Base-by-base conservation (phyloP, 169 alveolate genomes). In the Eimeria acervulina region DNA sequence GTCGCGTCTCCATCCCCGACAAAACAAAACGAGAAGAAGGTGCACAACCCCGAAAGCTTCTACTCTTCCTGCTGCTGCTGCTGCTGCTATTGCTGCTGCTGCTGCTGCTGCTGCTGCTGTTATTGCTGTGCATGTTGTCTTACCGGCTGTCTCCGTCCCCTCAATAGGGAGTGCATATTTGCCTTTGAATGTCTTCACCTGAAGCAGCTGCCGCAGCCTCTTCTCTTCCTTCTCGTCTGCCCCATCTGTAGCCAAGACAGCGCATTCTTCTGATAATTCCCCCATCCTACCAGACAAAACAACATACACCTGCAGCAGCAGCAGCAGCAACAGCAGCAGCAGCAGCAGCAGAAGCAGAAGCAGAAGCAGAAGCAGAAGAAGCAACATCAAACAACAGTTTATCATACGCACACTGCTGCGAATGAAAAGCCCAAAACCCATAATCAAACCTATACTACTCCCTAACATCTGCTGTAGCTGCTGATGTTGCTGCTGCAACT, bases 191-290 rank as follows among this genome's bases (percentile, higher is more conserved):
- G 15, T 12, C 7, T 42, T 47, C 33, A 52, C 72, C 38, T 44
- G 28, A n/a, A 83, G 21, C 38, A 52, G 4, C 68, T 23, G 44
- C 21, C 31, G 55, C 55, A 83, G 28, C 72, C 74, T 40, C 38
- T 52, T 26, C 17, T 17, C 47, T 23, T 52, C 91, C 52, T 44
- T 44, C 72, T 83, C 91, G 31, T 83, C 91, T 17, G 74, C 36
- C 31, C 74, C 38, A 74, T 83, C 91, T 40, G 42, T 44, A 15
- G 72, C 55, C 15, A 83, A 74, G 51, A 83, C 91, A 17, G 91
- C 91, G 72, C 91, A 83, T 26, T 83, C 91, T 38, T 83, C 91
- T 5, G 31, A 83, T 38, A 83, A 52, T 17, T 83, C 91, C 28
- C 72, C 74, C 91, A 83, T 83, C 23, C 88, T 51, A 26, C 38